Evolutionary conservation across 768 basidiomycete species (phyloP), one percentile per base, ranked within the genome.

Genomic region (Serendipita sp.): DNA sequence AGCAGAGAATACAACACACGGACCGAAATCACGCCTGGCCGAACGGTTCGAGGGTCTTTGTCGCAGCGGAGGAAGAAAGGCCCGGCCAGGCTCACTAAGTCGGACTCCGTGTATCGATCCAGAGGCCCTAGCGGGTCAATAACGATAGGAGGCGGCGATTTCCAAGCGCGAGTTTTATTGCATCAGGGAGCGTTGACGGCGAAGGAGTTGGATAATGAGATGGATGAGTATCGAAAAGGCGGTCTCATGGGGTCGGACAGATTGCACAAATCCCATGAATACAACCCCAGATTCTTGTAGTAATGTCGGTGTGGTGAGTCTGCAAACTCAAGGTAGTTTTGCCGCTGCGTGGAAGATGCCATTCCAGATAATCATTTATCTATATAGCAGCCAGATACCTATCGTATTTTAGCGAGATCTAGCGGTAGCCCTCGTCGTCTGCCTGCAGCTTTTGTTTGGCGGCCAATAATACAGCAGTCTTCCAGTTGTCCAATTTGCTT

Each of bases 401-500:
- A 42, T 11, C 20, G 20, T 42, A 42, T 42, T 42, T 42, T 28
- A 58, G 28, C 30, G 17, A 58, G 20, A 70, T 64, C 83, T 84
- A 60, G 81, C 79, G 63, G 86, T 78, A 53, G 93, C 82, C 22
- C 77, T 76, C 71, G 81, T 82, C 81, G 20, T 58, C 53, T 4
- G 24, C 53, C 26, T 26, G 53, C 4, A 58, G 53, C 31, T 58
- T 58, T n/a, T 24, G 24, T 33, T 98, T 98, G 73, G 97, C 85
- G 76, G 86, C 89, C 69, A 98, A 76, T 70, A 99, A 72, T 60
- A 99, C 85, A 30, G 72, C 77, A 50, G 94, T 98, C 80, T 97
- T 98, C 93, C 92, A 96, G 72, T 87, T 88, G 72, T 98, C 95
- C 70, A 99, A 74, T 75, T 90, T 92, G 42, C 83, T 88, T 65